A percentile compares a stretch with the other conserved stretches of the same genome.
phyloP scores from a whole-genome alignment of 176 grass and related monocot genomes.

The Phyllostachys edulis region DNA sequence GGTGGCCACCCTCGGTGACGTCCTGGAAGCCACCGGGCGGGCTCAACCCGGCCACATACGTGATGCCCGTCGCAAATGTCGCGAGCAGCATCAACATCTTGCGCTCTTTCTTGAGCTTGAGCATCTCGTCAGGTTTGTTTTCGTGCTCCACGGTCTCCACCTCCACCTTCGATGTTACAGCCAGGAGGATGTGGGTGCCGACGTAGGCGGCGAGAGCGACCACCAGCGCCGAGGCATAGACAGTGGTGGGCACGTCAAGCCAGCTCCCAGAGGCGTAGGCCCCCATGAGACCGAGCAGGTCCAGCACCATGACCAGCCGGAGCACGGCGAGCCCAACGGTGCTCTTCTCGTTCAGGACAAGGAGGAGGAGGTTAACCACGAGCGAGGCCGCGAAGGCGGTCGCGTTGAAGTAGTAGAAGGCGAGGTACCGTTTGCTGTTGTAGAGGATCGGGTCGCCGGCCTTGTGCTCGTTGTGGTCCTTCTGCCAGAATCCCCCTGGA shows the following conservation, averaged over 20 bases:
- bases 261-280: neutral
- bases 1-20: neutral
- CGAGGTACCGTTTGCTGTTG: slow-evolving; percentile 20
- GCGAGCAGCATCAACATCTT: slow-evolving; percentile 16
- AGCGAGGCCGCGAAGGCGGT: slow-evolving; percentile 43
- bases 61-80: neutral
- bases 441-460: slow-evolving; percentile 37
- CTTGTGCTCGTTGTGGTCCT: neutral
- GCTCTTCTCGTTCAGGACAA: neutral
- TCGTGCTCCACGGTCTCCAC: no score
- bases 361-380: slow-evolving; percentile 37
- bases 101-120: neutral
- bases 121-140: no score
- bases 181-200: no score
- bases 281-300: slow-evolving; percentile 16
- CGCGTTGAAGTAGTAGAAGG: slow-evolving; percentile 62
- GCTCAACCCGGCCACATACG: slow-evolving; percentile 20
- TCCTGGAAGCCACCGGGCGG: slow-evolving; percentile 9
- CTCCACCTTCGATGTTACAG: no score
- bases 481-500: slow-evolving; percentile 41
- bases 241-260: neutral
- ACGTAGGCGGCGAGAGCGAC: no score
- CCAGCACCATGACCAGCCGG: neutral
- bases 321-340: neutral
- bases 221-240: no score